These are phyloP conservation scores for Spongospora subterranea DNA, from an alignment of 208 protist genomes.

Conservation along the genomic window DNA sequence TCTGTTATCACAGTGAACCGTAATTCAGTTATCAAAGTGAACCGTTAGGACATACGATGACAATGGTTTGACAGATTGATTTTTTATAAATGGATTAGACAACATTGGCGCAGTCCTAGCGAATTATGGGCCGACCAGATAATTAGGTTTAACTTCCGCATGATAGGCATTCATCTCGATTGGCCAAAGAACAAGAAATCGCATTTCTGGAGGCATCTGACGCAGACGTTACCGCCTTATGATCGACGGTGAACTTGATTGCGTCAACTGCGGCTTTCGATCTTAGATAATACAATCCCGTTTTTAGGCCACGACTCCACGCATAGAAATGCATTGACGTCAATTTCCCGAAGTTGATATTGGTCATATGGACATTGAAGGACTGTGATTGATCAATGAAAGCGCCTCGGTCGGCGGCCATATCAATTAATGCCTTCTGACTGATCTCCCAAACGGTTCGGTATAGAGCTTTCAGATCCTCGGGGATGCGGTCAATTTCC, in stretches of 20 bases:
- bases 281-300: conserved; percentile 99
- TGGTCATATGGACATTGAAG: conserved; percentile 97
- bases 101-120: too few species aligned
- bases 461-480: conserved; percentile 93
- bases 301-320: conserved; percentile 98
- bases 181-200: conserved; percentile 68
- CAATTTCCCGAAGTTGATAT: conserved; percentile 89
- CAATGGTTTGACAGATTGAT: too few species aligned
- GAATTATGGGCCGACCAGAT: too few species aligned
- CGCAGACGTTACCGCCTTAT: conserved; percentile 64
- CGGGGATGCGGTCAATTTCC: conserved; percentile 87
- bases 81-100: too few species aligned
- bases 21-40: too few species aligned
- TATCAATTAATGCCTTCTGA: conserved; percentile 95
- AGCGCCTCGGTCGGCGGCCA: conserved; percentile 96
- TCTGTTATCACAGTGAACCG: too few species aligned
- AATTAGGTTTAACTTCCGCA: conserved; percentile 67
- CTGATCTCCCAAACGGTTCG: conserved; percentile 98
- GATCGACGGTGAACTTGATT: conserved; percentile 99
- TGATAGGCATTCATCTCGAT: conserved; percentile 70
- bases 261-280: conserved; percentile 93
- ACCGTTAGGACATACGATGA: too few species aligned
- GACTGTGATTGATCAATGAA: conserved; percentile 99
- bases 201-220: conserved; percentile 31
- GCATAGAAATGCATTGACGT: conserved; percentile 99